Evolutionary conservation across 805 yeast species (phyloP), one percentile per base, ranked within the genome.

Genomic region (Sugiyamaella mastotermitis): DNA sequence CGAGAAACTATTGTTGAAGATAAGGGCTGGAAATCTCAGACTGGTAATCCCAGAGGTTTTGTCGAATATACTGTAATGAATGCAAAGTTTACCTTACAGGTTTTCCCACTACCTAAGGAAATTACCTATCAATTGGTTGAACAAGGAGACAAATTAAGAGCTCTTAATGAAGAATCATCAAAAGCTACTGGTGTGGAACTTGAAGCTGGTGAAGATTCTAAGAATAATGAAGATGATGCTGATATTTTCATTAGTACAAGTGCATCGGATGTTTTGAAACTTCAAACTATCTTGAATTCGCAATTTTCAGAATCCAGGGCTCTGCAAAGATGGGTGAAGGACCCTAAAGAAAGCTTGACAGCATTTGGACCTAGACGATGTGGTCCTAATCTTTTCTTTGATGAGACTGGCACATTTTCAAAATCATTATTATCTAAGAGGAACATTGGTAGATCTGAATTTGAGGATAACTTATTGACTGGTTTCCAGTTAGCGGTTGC

Each of bases 401-500:
- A 83, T 49, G 55, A 71, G 2, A 61, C 65, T 2, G 52, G 58
- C 8, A 52, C 50, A 1, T 29, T 58, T 3, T 51, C 71, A 4
- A 56, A 66, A 31, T 57, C 71, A 24, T 37, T 68, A 28, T 59
- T 64, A 24, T 38, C 15, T 31, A n/a, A 13, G 19, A 25, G 28
- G 5, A 31, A 14, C 3, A 29, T 21, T 2, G 22, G 38, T 11
- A 31, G 34, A 15, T 27, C 35, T 42, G 66, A 64, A 35, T 73
- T 64, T 53, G 83, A 77, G 46, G 78, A 79, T 37, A 76, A 80
- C 50, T 60, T 90, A 2, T 53, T 83, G 32, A 80, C 83, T 48
- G 98, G 95, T 1, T 88, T 87, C 60, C 94, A 85, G 56, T 61
- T 86, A 26, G 85, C 95, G 3, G 74, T 77, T 32, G 68, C 71